Evolutionary conservation across 495 filamentous ascomycete species (phyloP).

Genomic region (Hypoxylon lienhwacheense): DNA sequence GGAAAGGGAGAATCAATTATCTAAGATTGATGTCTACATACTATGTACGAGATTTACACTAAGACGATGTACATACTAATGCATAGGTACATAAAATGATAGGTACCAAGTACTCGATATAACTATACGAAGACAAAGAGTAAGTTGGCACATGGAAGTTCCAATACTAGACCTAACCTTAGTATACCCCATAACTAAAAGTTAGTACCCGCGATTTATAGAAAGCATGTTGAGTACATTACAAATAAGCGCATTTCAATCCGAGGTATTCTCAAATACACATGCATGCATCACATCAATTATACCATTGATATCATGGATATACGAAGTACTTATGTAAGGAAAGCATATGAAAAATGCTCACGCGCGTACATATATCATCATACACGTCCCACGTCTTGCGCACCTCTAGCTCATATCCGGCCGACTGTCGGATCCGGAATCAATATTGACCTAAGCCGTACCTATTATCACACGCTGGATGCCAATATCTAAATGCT

Average conservation of each 20-base stretch:
- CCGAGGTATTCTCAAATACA: conserved; percentile 16
- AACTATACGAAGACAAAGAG: not conserved
- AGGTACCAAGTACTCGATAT: not conserved
- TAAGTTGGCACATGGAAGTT: too few species aligned
- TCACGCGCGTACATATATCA: too few species aligned
- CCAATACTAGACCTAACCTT: too few species aligned
- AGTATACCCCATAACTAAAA: too few species aligned
- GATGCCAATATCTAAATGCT: not conserved
- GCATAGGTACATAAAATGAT: not conserved
- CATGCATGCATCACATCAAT: too few species aligned
- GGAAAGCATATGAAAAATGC: too few species aligned
- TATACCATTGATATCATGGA: too few species aligned
- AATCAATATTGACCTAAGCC: conserved; percentile 1
- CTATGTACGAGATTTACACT: conserved; percentile 4
- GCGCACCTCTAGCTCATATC: too few species aligned
- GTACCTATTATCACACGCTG: not conserved
- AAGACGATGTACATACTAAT: not conserved
- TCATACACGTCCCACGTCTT: too few species aligned
- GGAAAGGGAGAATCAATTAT: conserved; percentile 15
- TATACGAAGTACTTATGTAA: too few species aligned
- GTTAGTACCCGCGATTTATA: too few species aligned
- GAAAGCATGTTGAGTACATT: conserved; percentile 4
- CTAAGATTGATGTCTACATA: conserved; percentile 25
- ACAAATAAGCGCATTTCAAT: conserved; percentile 11
- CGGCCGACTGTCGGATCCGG: conserved; percentile 31